Conservation (phyloP, 441 rosid species). For the Pelargonium australe region DNA sequence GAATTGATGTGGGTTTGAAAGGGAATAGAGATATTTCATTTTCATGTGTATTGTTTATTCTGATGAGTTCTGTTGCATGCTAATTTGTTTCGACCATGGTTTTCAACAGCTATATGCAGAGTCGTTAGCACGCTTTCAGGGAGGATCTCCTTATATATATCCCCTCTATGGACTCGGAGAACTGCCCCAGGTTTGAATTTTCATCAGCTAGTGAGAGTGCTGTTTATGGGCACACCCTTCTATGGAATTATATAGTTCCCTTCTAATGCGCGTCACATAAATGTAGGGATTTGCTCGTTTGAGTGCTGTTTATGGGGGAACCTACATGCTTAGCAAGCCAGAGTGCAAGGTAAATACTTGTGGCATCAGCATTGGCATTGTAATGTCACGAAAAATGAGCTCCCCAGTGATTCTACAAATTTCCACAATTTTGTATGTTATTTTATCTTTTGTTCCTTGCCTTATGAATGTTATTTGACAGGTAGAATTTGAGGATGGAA, state of each 20-base stretch:
- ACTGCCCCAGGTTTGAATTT: conserved; percentile 52
- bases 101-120: conserved; percentile 58
- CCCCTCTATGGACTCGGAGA: conserved; percentile 71
- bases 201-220: not conserved
- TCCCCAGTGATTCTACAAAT: too few species aligned
- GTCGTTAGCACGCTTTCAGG: conserved; percentile 67
- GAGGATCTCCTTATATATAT: conserved; percentile 67
- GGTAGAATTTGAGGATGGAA: conserved; percentile 65
- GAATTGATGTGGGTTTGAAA: too few species aligned
- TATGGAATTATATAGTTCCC: not conserved
- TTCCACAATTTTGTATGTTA: not conserved
- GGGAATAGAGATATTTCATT: not conserved
- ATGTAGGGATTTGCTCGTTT: conserved; percentile 63
- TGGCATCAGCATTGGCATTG: too few species aligned
- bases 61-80: not conserved
- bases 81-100: conserved; percentile 1
- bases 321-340: conserved; percentile 78
- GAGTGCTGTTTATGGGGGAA: conserved; percentile 73
- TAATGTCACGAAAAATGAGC: too few species aligned
- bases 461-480: conserved; percentile 18
- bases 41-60: not conserved
- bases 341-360: conserved; percentile 49
- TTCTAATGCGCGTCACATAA: not conserved
- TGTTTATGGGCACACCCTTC: too few species aligned
- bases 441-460: not conserved